Evolutionary conservation across 768 basidiomycete genomes (phyloP).

Genomic region (Lactifluus pinguis): DNA sequence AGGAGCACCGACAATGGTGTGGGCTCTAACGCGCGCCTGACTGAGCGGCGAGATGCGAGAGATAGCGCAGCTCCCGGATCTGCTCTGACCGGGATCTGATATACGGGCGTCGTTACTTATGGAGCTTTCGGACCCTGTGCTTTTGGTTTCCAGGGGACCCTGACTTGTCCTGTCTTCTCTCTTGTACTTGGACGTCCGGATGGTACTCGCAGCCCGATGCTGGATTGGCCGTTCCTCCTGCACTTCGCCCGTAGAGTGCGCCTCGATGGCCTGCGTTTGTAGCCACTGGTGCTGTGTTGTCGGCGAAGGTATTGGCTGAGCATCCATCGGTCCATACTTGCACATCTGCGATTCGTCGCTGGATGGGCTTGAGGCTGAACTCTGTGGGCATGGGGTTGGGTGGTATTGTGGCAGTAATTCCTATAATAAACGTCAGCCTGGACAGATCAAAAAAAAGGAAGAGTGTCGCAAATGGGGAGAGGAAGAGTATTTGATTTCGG

Average conservation of each 20-base stretch:
- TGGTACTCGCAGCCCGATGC: neutral
- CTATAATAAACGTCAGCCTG: neutral
- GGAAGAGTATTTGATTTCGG: neutral
- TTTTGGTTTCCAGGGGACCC: neutral
- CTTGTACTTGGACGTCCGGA: neutral
- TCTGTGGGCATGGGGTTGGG: neutral
- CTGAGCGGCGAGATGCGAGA: conserved; percentile 2
- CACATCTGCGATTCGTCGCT: neutral
- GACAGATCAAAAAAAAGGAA: neutral
- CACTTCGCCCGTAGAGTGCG: neutral
- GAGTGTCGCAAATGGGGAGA: neutral
- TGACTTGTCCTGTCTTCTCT: neutral
- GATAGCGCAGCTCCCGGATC: neutral
- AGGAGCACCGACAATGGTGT: too few relatives aligned
- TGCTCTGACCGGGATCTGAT: neutral
- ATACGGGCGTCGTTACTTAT: neutral
- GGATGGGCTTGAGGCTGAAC: neutral
- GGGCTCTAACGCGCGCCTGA: neutral
- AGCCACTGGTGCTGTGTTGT: neutral
- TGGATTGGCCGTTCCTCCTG: neutral
- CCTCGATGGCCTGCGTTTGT: neutral
- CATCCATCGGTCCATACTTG: neutral
- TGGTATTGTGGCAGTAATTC: neutral
- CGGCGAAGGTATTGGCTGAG: neutral
- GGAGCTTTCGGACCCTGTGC: neutral